These are phyloP conservation scores for Leccinum subtestaceum DNA, from an alignment of 768 basidiomycete species.

Conservation along the genomic window DNA sequence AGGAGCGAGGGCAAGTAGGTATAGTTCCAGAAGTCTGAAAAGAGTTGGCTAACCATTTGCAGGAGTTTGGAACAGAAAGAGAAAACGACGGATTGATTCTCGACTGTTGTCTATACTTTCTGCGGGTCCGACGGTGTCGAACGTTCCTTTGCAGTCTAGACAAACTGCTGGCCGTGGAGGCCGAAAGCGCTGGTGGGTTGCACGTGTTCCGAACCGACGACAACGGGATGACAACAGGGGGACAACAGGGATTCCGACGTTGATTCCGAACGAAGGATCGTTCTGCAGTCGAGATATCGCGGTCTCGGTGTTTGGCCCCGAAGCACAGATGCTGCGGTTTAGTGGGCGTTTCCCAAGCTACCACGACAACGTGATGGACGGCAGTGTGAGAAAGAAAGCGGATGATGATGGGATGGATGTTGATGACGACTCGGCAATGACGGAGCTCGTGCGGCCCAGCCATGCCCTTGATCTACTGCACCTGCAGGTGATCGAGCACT, in stretches of 20 bases:
- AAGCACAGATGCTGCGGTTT: slow-evolving; percentile 39
- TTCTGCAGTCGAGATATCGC: slow-evolving; percentile 54
- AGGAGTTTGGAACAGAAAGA: slow-evolving; percentile 35
- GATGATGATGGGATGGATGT: slow-evolving; percentile 56
- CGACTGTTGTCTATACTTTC: slow-evolving; percentile 72
- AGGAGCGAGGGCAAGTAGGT: slow-evolving; percentile 43
- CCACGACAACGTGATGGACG: slow-evolving; percentile 29
- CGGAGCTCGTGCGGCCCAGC: slow-evolving; percentile 41
- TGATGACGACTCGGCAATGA: slow-evolving; percentile 48
- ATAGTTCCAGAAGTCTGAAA: neutral
- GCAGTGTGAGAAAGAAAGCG: slow-evolving; percentile 19
- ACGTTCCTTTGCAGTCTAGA: slow-evolving; percentile 70
- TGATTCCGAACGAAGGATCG: slow-evolving; percentile 35
- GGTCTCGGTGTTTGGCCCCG: slow-evolving; percentile 41
- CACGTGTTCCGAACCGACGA: neutral
- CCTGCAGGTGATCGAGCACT: slow-evolving; percentile 66
- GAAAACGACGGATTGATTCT: slow-evolving; percentile 69
- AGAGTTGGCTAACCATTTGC: slow-evolving; percentile 3
- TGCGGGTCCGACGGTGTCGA: slow-evolving; percentile 35
- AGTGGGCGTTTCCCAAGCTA: slow-evolving; percentile 38
- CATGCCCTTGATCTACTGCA: slow-evolving; percentile 68
- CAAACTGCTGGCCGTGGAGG: slow-evolving; percentile 59
- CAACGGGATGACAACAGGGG: slow-evolving; percentile 13
- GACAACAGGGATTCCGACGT: slow-evolving; percentile 19
- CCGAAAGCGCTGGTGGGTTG: slow-evolving; percentile 44